These are phyloP conservation scores for Venturia oleaginea DNA, from an alignment of 2,329 filamentous ascomycete species.

Conservation along the genomic window DNA sequence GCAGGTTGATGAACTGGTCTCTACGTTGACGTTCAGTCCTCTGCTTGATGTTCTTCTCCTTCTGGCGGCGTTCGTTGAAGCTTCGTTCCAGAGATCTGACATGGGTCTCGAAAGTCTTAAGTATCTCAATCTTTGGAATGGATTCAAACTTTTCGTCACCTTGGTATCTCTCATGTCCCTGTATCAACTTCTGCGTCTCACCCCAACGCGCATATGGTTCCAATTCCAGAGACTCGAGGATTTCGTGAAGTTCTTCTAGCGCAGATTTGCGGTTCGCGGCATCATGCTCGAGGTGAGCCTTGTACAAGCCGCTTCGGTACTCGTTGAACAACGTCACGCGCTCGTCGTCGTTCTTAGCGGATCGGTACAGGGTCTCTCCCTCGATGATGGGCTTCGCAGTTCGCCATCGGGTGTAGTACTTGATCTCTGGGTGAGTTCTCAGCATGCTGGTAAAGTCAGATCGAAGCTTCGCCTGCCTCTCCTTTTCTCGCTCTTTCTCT, in stretches of 20 bases:
- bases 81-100: conserved; percentile 85
- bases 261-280: conserved; percentile 64
- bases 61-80: conserved; percentile 85
- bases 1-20: conserved; percentile 67
- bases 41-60: conserved; percentile 71
- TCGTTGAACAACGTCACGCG: conserved; percentile 87
- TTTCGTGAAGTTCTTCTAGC: conserved; percentile 69
- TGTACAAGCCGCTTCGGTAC: conserved; percentile 79
- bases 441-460: conserved; percentile 95
- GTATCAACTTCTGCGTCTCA: conserved; percentile 75
- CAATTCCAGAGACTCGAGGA: conserved; percentile 68
- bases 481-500: conserved; percentile 90
- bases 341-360: conserved; percentile 79
- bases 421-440: conserved; percentile 87
- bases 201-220: conserved; percentile 94
- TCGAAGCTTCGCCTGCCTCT: conserved; percentile 82
- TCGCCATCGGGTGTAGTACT: conserved; percentile 94
- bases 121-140: conserved; percentile 79
- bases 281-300: conserved; percentile 68
- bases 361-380: conserved; percentile 89
- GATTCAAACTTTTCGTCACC: conserved; percentile 76
- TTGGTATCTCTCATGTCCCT: conserved; percentile 67
- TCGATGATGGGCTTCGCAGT: conserved; percentile 90
- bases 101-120: conserved; percentile 89
- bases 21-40: conserved; percentile 79